Evolutionary conservation across 192 early-diverging fungal species (phyloP).

Genomic region (Rhizophlyctis rosea): DNA sequence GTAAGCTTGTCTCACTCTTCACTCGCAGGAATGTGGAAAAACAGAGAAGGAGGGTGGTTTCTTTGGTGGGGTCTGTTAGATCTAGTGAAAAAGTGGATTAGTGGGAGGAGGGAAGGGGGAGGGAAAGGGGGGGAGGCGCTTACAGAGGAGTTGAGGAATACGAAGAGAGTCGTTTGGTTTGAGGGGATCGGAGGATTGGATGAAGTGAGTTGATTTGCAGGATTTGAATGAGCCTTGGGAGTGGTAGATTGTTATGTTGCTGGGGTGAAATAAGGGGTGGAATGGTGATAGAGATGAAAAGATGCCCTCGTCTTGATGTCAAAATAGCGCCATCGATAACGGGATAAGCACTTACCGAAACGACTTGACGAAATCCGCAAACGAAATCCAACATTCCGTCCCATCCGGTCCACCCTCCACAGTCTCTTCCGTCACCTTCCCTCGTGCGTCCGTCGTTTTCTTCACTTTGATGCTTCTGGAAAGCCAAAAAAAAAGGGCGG

Average conservation of each 20-base stretch:
- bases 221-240: constrained; percentile 43
- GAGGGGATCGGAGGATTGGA: constrained; percentile 41
- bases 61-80: constrained; percentile 32
- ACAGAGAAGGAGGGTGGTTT: constrained; percentile 26
- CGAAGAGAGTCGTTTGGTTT: constrained; percentile 39
- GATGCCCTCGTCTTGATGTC: constrained; percentile 16
- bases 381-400: constrained; percentile 35
- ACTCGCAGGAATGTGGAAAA: constrained; percentile 44
- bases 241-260: constrained; percentile 44
- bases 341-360: constrained; percentile 37
- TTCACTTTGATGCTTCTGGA: too few species aligned
- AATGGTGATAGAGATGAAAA: neutral
- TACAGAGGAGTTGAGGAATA: constrained; percentile 49
- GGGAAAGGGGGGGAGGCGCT: too few species aligned
- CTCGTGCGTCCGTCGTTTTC: neutral
- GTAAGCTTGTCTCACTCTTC: constrained; percentile 25
- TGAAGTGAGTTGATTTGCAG: constrained; percentile 34
- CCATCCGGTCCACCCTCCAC: constrained; percentile 26
- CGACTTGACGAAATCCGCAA: constrained; percentile 31
- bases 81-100: constrained; percentile 30
- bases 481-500: too few species aligned
- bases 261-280: too few species aligned
- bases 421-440: constrained; percentile 24
- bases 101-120: neutral
- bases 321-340: too few species aligned